phyloP scores from a whole-genome alignment of 169 alveolate genomes.

The Plasmodium sp. region DNA sequence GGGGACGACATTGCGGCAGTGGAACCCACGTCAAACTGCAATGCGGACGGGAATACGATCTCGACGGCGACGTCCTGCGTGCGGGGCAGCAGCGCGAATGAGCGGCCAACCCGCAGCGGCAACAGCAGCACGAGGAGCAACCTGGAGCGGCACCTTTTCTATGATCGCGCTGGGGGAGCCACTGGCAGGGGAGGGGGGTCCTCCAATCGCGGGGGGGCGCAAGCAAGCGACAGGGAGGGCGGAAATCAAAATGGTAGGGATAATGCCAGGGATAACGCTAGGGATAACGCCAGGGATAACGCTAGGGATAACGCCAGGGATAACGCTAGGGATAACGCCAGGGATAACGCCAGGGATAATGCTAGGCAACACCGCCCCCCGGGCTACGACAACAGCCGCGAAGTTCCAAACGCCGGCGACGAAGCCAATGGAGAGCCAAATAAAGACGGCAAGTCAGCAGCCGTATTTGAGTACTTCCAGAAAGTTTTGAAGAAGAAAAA shows the following conservation, averaged over 20 bases:
- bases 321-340: background rate
- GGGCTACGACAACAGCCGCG: background rate
- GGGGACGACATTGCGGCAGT: background rate
- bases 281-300: background rate
- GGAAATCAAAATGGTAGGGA: background rate
- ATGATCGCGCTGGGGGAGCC: background rate
- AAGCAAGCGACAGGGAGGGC: background rate
- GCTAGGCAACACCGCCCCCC: background rate
- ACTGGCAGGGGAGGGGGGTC: background rate
- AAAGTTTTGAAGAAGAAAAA: conserved; percentile 54
- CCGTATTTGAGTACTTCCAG: conserved; percentile 21
- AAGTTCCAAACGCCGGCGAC: background rate
- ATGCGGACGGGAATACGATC: background rate
- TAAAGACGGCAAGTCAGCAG: conserved; percentile 1
- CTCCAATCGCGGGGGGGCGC: background rate
- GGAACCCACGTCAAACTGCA: background rate
- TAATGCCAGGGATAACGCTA: background rate
- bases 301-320: background rate
- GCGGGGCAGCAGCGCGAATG: background rate
- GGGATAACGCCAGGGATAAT: background rate
- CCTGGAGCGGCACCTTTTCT: background rate
- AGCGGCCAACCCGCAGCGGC: background rate
- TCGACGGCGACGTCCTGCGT: background rate
- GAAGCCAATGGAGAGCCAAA: background rate
- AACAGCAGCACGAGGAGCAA: background rate